Percentiles rank a stretch among this genome's conserved stretches.
Conservation (phyloP, 2,329 filamentous ascomycete genomes). For the Fusarium pseudonygamai region DNA sequence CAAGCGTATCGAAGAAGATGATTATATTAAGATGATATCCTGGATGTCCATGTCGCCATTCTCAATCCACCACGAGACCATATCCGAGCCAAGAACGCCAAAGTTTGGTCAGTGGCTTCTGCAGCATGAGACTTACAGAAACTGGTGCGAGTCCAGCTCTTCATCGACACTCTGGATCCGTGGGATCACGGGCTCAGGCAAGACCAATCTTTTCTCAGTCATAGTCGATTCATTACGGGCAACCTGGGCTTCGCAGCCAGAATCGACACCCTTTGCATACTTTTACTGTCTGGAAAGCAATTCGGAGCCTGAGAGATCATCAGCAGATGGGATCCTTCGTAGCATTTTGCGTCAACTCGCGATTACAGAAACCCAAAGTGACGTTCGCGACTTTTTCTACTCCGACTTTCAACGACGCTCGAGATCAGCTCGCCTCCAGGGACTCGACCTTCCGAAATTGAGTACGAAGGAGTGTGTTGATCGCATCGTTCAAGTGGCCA, state of each 20-base stretch:
- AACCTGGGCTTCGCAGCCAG: not conserved
- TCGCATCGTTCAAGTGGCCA: conserved; percentile 7
- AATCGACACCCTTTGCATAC: not conserved
- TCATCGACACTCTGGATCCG: not conserved
- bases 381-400: not conserved
- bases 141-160: not conserved
- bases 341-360: not conserved
- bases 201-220: not conserved
- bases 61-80: not conserved
- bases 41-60: not conserved
- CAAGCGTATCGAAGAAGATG: not conserved
- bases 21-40: not conserved
- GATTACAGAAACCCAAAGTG: not conserved
- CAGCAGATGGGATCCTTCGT: not conserved
- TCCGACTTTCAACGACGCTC: conserved; percentile 1
- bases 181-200: not conserved
- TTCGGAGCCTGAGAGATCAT: not conserved
- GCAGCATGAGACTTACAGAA: not conserved
- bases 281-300: not conserved
- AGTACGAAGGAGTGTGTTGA: not conserved
- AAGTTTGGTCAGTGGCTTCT: not conserved
- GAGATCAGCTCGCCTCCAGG: not conserved
- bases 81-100: not conserved
- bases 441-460: not conserved
- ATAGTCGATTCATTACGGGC: not conserved